Conservation (phyloP, 148 eudicot genomes). For the Selenicereus undatus region DNA sequence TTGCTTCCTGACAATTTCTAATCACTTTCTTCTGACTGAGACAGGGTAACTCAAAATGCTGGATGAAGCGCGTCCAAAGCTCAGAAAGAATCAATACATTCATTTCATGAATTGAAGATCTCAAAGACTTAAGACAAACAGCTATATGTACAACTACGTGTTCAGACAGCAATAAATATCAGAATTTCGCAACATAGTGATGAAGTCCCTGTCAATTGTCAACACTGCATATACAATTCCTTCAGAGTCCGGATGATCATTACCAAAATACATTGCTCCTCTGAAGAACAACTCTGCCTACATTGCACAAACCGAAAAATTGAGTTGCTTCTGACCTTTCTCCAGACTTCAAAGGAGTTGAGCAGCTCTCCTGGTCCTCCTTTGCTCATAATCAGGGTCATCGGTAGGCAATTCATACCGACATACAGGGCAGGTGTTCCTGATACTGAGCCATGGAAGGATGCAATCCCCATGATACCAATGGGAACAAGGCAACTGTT, state of each 20-base stretch:
- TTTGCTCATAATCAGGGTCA: constrained; percentile 62
- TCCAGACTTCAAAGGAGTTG: constrained; percentile 19
- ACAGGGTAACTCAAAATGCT: background rate
- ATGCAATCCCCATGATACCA: constrained; percentile 68
- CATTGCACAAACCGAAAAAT: constrained; percentile 4
- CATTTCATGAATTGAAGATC: background rate
- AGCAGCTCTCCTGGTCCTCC: constrained; percentile 40
- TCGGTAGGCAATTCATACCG: constrained; percentile 68
- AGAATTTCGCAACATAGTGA: constrained; percentile 9
- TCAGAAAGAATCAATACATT: background rate
- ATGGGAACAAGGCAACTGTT: constrained; percentile 62
- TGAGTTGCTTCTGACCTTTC: constrained; percentile 14
- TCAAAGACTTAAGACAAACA: background rate
- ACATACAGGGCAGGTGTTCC: constrained; percentile 79
- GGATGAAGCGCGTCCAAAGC: background rate
- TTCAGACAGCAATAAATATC: constrained; percentile 5
- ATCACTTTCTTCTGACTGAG: background rate
- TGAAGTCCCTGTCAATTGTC: background rate
- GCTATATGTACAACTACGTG: constrained; percentile 11
- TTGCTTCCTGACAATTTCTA: background rate
- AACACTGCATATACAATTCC: constrained; percentile 13
- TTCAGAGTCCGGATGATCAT: background rate
- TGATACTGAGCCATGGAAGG: constrained; percentile 62
- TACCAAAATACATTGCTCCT: constrained; percentile 4
- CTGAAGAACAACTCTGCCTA: constrained; percentile 17